phyloP scores from a whole-genome alignment of 2,329 filamentous ascomycete genomes.

The Thelonectria rubi region DNA sequence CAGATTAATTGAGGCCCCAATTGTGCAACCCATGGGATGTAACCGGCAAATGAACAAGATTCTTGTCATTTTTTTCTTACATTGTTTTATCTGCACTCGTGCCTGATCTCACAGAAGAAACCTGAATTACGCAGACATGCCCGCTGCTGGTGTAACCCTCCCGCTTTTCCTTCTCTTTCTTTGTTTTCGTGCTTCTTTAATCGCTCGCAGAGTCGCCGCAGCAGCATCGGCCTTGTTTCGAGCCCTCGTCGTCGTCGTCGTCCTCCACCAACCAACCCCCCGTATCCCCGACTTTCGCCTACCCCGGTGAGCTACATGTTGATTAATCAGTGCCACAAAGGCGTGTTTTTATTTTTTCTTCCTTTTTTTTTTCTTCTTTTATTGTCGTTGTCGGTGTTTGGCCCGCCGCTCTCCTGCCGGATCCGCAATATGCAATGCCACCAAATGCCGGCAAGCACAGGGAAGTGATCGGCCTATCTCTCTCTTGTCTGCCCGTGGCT shows the following conservation, averaged over 20 bases:
- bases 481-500: too few relatives aligned
- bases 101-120: constrained; percentile 10
- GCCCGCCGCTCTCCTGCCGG: too few relatives aligned
- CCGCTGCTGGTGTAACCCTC: neutral
- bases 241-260: constrained; percentile 2
- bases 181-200: neutral
- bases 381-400: too few relatives aligned
- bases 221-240: constrained; percentile 8
- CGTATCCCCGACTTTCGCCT: neutral
- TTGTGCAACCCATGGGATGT: neutral
- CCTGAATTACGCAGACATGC: constrained; percentile 1
- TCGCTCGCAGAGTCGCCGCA: neutral
- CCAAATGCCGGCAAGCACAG: constrained; percentile 8
- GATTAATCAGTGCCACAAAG: constrained; percentile 11
- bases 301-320: constrained; percentile 1
- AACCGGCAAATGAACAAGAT: neutral
- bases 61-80: too few relatives aligned
- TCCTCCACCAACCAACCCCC: neutral
- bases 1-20: too few relatives aligned
- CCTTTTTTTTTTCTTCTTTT: too few relatives aligned
- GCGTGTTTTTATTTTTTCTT: too few relatives aligned
- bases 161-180: too few relatives aligned
- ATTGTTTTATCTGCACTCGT: constrained; percentile 9
- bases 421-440: constrained; percentile 14
- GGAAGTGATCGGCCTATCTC: neutral